Evolutionary conservation across 345 rosid genomes (phyloP), one percentile per base, ranked within the genome.

Genomic region (Fremontodendron californicum): DNA sequence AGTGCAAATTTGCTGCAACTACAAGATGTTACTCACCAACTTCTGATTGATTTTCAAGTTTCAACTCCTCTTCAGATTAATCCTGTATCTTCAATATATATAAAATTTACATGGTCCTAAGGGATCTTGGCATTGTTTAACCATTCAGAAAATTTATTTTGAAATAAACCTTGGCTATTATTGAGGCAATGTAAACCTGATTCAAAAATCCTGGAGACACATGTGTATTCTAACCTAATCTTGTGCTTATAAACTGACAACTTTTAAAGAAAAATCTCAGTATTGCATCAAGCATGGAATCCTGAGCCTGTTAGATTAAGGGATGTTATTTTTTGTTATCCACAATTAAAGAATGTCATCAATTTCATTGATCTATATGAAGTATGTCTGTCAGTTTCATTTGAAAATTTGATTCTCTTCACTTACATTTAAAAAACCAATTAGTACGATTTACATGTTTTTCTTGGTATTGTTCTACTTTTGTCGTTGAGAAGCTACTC

Each of bases 301-400:
- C 74, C 21, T 43, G 75, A 64, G 82, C 58, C 23, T 6, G 7
- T 51, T 81, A 33, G 65, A 77, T 62, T 43, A 74, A 42, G 75
- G 81, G 71, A 42, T 78, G 75, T 81, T 71, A 33, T 65, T 84
- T 78, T 69, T 79, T 73, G 79, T 68, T 45, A 75, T 81, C 78
- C 81, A 58, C 61, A 67, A 80, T 80, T 55, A 81, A 83, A 85
- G 84, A 82, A 76, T 74, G 43, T 78, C 74, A 82, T 82, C 82
- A 80, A 82, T 83, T 77, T 69, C 85, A 79, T 74, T 77, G 85
- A 84, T 82, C 87, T 65, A 27, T 65, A 79, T 64, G 90, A 75
- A 78, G 88, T 73, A 87, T 87, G 88, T 86, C 90, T 88, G 94
- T 86, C 88, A 85, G 81, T 68, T 81, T 77, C 48, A 18, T 78